Evolutionary conservation across 2,329 filamentous ascomycete species (phyloP).

Genomic region (Tolypocladium capitatum): DNA sequence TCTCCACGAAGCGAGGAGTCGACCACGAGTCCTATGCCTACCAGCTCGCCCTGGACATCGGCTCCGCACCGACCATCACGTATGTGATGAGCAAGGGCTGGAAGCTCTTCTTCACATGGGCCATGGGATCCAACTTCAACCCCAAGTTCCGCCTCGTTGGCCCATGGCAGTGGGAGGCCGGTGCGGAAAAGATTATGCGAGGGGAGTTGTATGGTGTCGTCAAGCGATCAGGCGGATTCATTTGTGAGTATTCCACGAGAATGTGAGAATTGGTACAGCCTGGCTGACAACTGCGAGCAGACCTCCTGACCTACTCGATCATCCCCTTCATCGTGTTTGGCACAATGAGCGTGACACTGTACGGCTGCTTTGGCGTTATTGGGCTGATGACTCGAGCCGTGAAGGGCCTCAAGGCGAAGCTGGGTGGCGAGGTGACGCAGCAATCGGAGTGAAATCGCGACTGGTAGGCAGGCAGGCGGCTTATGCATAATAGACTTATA

Average conservation of each 20-base stretch:
- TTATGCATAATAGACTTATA: neutral
- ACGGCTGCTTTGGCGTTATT: slow-evolving; percentile 8
- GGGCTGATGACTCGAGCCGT: slow-evolving; percentile 1
- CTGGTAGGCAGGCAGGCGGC: neutral
- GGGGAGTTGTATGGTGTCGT: slow-evolving; percentile 27
- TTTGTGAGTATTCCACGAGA: slow-evolving; percentile 18
- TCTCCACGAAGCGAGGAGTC: slow-evolving; percentile 24
- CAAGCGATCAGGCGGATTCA: slow-evolving; percentile 19
- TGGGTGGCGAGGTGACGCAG: neutral
- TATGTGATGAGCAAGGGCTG: slow-evolving; percentile 21
- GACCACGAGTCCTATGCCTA: slow-evolving; percentile 37
- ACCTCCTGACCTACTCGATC: slow-evolving; percentile 22
- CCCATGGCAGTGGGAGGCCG: slow-evolving; percentile 26
- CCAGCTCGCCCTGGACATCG: slow-evolving; percentile 34
- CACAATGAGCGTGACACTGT: slow-evolving; percentile 15
- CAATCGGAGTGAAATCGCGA: neutral
- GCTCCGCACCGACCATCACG: slow-evolving; percentile 23
- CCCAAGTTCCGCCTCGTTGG: slow-evolving; percentile 33
- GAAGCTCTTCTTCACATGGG: slow-evolving; percentile 29
- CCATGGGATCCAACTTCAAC: slow-evolving; percentile 35
- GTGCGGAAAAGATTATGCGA: slow-evolving; percentile 23
- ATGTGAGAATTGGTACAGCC: neutral
- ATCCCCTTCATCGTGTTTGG: slow-evolving; percentile 23
- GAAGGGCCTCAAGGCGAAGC: neutral
- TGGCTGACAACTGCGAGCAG: slow-evolving; percentile 10